Base-by-base conservation (phyloP, 2,329 filamentous ascomycete genomes). In the Chrysoporthe austroafricana region DNA sequence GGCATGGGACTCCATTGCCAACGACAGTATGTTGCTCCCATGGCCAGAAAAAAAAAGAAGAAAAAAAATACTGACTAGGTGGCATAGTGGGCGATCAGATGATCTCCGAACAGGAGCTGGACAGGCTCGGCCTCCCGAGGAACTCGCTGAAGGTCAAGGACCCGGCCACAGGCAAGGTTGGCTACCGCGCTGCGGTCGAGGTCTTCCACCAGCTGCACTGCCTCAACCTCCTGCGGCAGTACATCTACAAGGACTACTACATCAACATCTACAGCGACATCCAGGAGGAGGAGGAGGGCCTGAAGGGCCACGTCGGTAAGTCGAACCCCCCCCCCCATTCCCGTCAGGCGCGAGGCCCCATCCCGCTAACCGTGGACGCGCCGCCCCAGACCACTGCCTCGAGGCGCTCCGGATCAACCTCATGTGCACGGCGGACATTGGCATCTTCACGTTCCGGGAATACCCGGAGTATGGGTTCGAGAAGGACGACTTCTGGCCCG, bases 161-260 rank as follows among this genome's bases (percentile, higher is more conserved):
- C 70, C 83, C 86, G 5, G 79, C 78, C 57, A 87, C 86, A 1
- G 87, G 86, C 21, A 80, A 85, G 66, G 81, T 82, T 48, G 87
- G 86, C 0, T 89, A 88, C 71, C 80, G 86, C n/a, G 86, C 87
- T 0, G 87, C 83, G 0, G 76, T 88, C 3, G 85, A 88, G 72
- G 85, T 86, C 0, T 87, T 88, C 75, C 85, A 88, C 74, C 84
- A 84, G 72, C 78, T 86, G 44, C 83, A 84, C 72, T 85, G 83
- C 74, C 76, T 85, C 48, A 85, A 85, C 72, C 72, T 84, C 46
- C 74, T 80, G 72, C 74, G 83, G 14, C 81, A 85, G 71, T 79
- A 82, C 9, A 81, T 82, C 3, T 83, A 84, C 72, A 82, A 79
- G 67, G 82, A 83, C 7, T 83, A 86, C 70, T 86, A 86, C 42